These are phyloP conservation scores for Harrya chromipes DNA, from an alignment of 768 basidiomycete species.

Conservation along the genomic window DNA sequence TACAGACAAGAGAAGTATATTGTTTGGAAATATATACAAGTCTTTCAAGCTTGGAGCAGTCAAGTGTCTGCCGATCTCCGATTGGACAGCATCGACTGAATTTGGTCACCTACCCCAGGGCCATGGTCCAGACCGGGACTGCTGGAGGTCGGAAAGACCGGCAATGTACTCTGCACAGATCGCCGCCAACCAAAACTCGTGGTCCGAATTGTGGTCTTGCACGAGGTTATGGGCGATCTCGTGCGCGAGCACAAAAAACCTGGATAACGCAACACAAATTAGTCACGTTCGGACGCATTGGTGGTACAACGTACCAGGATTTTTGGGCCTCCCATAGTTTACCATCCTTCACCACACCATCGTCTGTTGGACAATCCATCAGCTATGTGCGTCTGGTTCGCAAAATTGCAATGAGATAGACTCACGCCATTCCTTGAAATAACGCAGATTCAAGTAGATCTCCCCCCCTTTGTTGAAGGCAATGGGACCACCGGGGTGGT, in stretches of 20 bases:
- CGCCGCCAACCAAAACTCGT: slow-evolving; percentile 88
- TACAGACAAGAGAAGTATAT: no score
- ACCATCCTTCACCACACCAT: slow-evolving; percentile 54
- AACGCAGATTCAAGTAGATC: slow-evolving; percentile 83
- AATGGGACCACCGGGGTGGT: slow-evolving; percentile 69
- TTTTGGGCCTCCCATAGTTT: slow-evolving; percentile 61
- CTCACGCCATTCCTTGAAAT: slow-evolving; percentile 82
- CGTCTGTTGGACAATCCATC: slow-evolving; percentile 44
- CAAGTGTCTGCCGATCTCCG: no score
- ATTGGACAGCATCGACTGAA: no score
- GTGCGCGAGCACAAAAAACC: slow-evolving; percentile 42
- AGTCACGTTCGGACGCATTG: neutral
- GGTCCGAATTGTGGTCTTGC: slow-evolving; percentile 79
- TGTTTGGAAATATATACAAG: no score
- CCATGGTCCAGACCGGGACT: neutral
- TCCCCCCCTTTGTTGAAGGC: slow-evolving; percentile 89
- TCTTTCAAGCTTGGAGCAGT: no score
- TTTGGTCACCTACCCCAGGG: no score
- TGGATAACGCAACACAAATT: slow-evolving; percentile 20
- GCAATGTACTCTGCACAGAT: slow-evolving; percentile 66
- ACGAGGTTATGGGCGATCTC: slow-evolving; percentile 90
- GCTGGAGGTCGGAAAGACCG: slow-evolving; percentile 31
- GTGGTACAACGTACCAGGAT: slow-evolving; percentile 55
- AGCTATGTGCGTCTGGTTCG: neutral
- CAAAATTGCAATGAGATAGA: slow-evolving; percentile 6